Evolutionary conservation across 129 eudicot genomes (phyloP), one percentile per base, ranked within the genome.

Genomic region (Sambucus nigra): DNA sequence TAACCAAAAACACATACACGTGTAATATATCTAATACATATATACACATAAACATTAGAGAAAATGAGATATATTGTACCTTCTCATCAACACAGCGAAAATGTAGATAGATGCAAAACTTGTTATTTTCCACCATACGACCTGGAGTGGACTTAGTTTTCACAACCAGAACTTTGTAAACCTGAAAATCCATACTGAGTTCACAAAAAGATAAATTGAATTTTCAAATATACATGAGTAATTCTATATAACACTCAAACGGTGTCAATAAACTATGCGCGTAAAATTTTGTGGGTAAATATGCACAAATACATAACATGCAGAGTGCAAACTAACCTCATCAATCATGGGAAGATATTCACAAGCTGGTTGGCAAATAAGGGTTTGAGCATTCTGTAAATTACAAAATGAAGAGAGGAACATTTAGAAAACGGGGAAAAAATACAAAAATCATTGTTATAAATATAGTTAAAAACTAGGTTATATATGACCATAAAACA

Each of bases 291-390:
- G n/a, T n/a, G n/a, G n/a, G n/a, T n/a, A n/a, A n/a, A n/a, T n/a
- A n/a, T n/a, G n/a, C n/a, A n/a, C n/a, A n/a, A n/a, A n/a, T n/a
- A n/a, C n/a, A n/a, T 18, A 40, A 44, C 5, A 44, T 44, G 5
- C 14, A 7, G 17, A 38, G 15, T 35, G 3, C 18, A 11, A 52
- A 47, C 74, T 33, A 42, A 75, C 96, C 94, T 87, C 94, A 67
- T 82, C 86, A 13, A 87, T 82, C n/a, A n/a, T n/a, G n/a, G n/a
- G n/a, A n/a, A n/a, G n/a, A n/a, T n/a, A n/a, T n/a, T n/a, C n/a
- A n/a, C 94, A 87, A 1, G 96, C 96, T 1, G 96, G 96, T 53
- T 87, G 96, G 66, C 73, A 87, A n/a, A 82, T 88, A 67, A 82
- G 71, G 73, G 84, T 68, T 56, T 81, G 68, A 33, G 81, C 75